Conservation (phyloP, 805 yeast genomes). For the Lachancea sp. region DNA sequence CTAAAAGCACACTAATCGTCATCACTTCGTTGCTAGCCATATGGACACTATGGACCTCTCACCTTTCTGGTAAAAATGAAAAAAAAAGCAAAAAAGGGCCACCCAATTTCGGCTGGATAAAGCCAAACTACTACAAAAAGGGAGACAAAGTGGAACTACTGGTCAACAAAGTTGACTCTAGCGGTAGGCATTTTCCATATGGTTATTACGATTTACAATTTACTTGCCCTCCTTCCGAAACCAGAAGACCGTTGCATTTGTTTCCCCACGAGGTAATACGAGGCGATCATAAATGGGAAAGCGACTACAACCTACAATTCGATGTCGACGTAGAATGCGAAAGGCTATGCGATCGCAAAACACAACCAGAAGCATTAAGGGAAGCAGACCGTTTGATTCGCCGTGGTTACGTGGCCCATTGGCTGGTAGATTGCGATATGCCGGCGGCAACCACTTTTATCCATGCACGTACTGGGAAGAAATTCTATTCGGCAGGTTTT, state of each 20-base stretch:
- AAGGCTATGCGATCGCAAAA: slow-evolving; percentile 60
- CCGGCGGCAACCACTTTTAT: slow-evolving; percentile 86
- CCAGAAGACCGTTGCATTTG: slow-evolving; percentile 54
- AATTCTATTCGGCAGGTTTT: slow-evolving; percentile 81
- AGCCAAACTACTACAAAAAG: slow-evolving; percentile 33
- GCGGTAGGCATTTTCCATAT: slow-evolving; percentile 63
- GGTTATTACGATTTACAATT: slow-evolving; percentile 74
- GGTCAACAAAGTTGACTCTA: slow-evolving; percentile 75
- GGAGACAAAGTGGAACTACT: slow-evolving; percentile 63
- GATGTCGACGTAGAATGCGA: slow-evolving; percentile 61
- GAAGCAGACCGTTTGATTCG: slow-evolving; percentile 57
- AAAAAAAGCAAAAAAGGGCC: background rate
- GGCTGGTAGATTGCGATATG: slow-evolving; percentile 68
- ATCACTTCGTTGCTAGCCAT: background rate
- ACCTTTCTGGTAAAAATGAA: background rate
- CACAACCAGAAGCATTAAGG: slow-evolving; percentile 43
- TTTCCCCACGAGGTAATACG: slow-evolving; percentile 71
- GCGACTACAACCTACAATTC: slow-evolving; percentile 60
- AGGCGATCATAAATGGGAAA: slow-evolving; percentile 75
- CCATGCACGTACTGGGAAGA: slow-evolving; percentile 48
- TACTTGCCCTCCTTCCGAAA: slow-evolving; percentile 60
- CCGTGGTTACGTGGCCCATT: slow-evolving; percentile 70
- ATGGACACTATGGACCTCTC: background rate
- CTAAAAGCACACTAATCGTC: background rate
- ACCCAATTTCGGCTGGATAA: slow-evolving; percentile 20